Evolutionary conservation across 495 filamentous ascomycete species (phyloP).

Genomic region (Pseudomonodictys pantanalensis): DNA sequence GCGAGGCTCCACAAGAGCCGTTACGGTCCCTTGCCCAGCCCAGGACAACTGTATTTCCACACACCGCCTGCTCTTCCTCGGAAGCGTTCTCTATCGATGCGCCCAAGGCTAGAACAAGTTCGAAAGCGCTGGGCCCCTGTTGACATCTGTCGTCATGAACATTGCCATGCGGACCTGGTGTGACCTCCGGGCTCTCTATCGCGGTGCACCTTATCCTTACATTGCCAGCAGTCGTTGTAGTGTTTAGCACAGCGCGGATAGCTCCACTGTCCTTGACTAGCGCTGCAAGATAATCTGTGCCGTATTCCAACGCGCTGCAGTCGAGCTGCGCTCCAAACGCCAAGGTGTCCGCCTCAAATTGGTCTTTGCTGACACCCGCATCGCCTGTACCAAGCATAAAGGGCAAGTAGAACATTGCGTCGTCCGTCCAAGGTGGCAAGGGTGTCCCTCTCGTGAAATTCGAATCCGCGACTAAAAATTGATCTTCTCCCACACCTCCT

Average conservation of each 20-base stretch:
- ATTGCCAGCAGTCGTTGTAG: not conserved
- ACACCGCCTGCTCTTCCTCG: slow-evolving; percentile 1
- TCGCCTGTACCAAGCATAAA: slow-evolving; percentile 16
- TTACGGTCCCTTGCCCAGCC: not conserved
- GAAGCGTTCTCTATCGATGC: not conserved
- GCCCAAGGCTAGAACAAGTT: not conserved
- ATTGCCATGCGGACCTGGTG: not conserved
- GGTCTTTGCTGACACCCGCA: not conserved
- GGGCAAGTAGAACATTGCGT: slow-evolving; percentile 39
- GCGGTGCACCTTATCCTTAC: not conserved
- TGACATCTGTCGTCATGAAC: not conserved
- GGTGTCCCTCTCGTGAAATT: slow-evolving; percentile 36
- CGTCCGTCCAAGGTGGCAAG: slow-evolving; percentile 43
- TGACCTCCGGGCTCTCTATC: not conserved
- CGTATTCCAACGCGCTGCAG: not conserved
- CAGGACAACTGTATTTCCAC: not conserved
- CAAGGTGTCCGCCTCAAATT: slow-evolving; percentile 2
- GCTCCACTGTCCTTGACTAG: not conserved
- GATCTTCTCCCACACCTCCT: slow-evolving; percentile 11
- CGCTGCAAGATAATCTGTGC: not conserved
- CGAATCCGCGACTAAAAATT: slow-evolving; percentile 37
- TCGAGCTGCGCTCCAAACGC: slow-evolving; percentile 15
- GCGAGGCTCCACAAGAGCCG: not conserved
- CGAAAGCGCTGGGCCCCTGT: not conserved
- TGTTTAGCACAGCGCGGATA: not conserved